Base-by-base conservation (phyloP, 352 stramenopile genomes). In the Phytophthora brassicae region DNA sequence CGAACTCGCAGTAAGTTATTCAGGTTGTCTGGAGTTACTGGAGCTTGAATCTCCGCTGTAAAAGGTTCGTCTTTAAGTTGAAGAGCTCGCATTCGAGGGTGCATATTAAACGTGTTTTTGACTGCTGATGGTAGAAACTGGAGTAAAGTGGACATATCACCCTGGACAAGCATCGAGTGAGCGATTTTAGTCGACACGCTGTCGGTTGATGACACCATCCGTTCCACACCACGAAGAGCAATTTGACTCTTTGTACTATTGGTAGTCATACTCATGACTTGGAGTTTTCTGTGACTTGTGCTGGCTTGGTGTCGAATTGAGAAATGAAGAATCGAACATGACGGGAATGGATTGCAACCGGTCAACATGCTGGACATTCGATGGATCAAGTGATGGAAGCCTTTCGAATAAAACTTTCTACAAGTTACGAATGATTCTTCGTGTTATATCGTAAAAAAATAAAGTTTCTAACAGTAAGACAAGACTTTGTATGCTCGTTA, bases 51-150 rank as follows among this genome's bases (percentile, higher is more conserved):
- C 51, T 81, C 64, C 6, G 56, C 75, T n/a, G 60, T 69, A 39
- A 68, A 68, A 12, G 68, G 67, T 48, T 65, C 45, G 28, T 65
- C 57, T 22, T 68, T 66, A 36, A 81, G 22, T 42, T 80, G 59
- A 53, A 69, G 57, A 6, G 64, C 58, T 38, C 77, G 75, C 74
- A 87, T 83, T 4, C 66, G 64, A 38, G 75, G 77, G 54, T 84
- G 75, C 12, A 66, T 31, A 50, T 87, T 83, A 56, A 83, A 83
- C 0, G 74, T 72, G 20, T 64, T 53, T 6, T 70, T 36, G 4
- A 83, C 23, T 14, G 77, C 75, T 22, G 29, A 14, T 6, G 74
- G 70, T 3, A 81, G 42, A 29, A 72, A 67, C 0, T 22, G 50
- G 17, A 81, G 56, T 14, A 85, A 42, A 7, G 48, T 59, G 1